Conservation (phyloP, 768 basidiomycete species). For the Ephemerocybe angulata region DNA sequence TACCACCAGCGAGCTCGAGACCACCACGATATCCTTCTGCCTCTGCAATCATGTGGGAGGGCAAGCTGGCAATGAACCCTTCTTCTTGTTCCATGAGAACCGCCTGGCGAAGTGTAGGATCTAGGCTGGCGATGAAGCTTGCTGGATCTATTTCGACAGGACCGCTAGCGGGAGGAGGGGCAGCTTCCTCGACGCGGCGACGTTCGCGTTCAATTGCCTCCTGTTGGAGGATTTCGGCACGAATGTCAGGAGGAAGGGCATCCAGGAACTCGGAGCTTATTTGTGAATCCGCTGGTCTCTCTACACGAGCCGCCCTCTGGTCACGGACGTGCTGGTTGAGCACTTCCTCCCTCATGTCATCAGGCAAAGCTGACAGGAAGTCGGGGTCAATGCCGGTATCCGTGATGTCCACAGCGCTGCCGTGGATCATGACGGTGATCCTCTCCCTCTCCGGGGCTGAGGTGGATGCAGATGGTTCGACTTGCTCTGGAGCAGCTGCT, state of each 20-base stretch:
- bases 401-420: slow-evolving; percentile 92
- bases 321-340: slow-evolving; percentile 96
- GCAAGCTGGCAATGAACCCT: slow-evolving; percentile 74
- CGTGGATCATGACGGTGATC: slow-evolving; percentile 87
- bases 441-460: slow-evolving; percentile 44
- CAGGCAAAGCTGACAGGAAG: slow-evolving; percentile 95
- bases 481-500: slow-evolving; percentile 9
- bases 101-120: slow-evolving; percentile 85
- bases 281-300: slow-evolving; percentile 75
- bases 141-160: slow-evolving; percentile 83
- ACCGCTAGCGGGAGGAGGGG: slow-evolving; percentile 44
- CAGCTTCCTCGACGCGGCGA: slow-evolving; percentile 35
- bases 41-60: slow-evolving; percentile 84
- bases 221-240: slow-evolving; percentile 95
- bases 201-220: slow-evolving; percentile 82
- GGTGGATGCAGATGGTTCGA: slow-evolving; percentile 35
- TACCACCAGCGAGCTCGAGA: slow-evolving; percentile 29
- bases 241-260: slow-evolving; percentile 92
- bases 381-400: slow-evolving; percentile 98
- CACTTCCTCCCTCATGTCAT: slow-evolving; percentile 98
- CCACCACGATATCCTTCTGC: slow-evolving; percentile 69
- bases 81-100: slow-evolving; percentile 89
- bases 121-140: slow-evolving; percentile 88
- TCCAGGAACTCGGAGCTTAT: slow-evolving; percentile 96
- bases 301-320: slow-evolving; percentile 72